Conservation (phyloP, 2,329 filamentous ascomycete genomes). For the Phialophora tarda region DNA sequence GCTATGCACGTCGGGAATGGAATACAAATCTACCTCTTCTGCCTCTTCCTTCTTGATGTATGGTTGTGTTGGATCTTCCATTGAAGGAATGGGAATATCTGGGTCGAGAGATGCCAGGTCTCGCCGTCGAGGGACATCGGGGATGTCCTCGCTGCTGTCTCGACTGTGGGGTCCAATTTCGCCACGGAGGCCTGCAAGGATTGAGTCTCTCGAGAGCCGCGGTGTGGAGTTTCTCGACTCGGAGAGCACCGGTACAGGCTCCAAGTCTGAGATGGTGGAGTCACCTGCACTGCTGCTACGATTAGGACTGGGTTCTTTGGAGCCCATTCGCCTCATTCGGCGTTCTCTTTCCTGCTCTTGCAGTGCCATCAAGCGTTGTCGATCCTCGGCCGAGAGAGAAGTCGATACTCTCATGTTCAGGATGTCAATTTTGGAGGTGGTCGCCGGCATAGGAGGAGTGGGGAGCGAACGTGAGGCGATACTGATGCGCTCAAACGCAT, state of each 20-base stretch:
- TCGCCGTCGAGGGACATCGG: conserved; percentile 34
- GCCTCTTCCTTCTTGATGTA: conserved; percentile 67
- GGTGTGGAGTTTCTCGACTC: conserved; percentile 69
- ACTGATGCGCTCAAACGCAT: conserved; percentile 74
- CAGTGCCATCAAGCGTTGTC: conserved; percentile 80
- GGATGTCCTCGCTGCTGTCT: conserved; percentile 49
- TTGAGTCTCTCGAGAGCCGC: conserved; percentile 78
- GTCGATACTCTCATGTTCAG: conserved; percentile 74
- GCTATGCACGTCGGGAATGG: conserved; percentile 70
- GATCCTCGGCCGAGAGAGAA: conserved; percentile 83
- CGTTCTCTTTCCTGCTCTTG: conserved; percentile 73
- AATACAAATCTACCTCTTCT: conserved; percentile 68
- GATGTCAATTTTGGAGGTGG: conserved; percentile 76
- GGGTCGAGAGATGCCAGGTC: conserved; percentile 66
- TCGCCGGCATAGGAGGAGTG: conserved; percentile 70
- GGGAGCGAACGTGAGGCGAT: conserved; percentile 72
- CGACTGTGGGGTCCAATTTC: conserved; percentile 65
- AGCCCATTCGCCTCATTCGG: conserved; percentile 67
- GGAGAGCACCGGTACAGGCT: conserved; percentile 56
- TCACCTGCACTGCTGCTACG: conserved; percentile 42
- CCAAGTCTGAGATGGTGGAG: conserved; percentile 41
- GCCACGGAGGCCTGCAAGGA: conserved; percentile 74
- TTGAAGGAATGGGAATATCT: conserved; percentile 86
- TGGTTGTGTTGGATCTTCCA: conserved; percentile 63
- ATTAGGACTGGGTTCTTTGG: conserved; percentile 48